These are phyloP conservation scores for Rubroboletus pulcherrimus DNA, from an alignment of 768 basidiomycete species.

Conservation along the genomic window DNA sequence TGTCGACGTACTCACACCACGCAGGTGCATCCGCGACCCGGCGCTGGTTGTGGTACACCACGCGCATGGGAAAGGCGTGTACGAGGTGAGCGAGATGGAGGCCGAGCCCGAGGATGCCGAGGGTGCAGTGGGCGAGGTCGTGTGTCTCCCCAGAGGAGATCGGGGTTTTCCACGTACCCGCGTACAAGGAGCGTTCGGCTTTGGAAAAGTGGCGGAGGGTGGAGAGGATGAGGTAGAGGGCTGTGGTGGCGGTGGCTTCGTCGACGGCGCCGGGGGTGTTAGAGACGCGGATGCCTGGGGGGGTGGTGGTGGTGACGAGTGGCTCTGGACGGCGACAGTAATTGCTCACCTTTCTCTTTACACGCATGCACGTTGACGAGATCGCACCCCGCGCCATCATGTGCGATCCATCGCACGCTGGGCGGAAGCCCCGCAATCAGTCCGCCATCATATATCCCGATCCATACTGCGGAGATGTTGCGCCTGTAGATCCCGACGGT, in stretches of 20 bases:
- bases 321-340: conserved; percentile 29
- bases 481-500: conserved; percentile 50
- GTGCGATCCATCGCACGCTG: conserved; percentile 76
- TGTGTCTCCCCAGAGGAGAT: conserved; percentile 48
- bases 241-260: conserved; percentile 88
- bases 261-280: conserved; percentile 90
- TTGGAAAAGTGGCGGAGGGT: conserved; percentile 68
- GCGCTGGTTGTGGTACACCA: conserved; percentile 74
- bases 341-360: conserved; percentile 62
- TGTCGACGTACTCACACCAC: conserved; percentile 78
- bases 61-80: conserved; percentile 83
- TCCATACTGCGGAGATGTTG: conserved; percentile 39
- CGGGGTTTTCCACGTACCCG: conserved; percentile 57
- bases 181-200: conserved; percentile 51
- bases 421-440: conserved; percentile 58
- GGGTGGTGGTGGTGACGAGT: neutral
- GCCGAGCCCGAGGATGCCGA: conserved; percentile 73
- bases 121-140: conserved; percentile 64
- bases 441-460: conserved; percentile 48
- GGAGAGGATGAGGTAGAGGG: conserved; percentile 77
- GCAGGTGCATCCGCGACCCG: conserved; percentile 54
- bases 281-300: conserved; percentile 58
- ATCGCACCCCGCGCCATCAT: conserved; percentile 88
- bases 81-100: conserved; percentile 64
- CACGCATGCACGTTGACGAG: conserved; percentile 72